A percentile compares a stretch with the other conserved stretches of the same genome.
Conservation (phyloP, 106 monocot species). For the Allium fistulosum region DNA sequence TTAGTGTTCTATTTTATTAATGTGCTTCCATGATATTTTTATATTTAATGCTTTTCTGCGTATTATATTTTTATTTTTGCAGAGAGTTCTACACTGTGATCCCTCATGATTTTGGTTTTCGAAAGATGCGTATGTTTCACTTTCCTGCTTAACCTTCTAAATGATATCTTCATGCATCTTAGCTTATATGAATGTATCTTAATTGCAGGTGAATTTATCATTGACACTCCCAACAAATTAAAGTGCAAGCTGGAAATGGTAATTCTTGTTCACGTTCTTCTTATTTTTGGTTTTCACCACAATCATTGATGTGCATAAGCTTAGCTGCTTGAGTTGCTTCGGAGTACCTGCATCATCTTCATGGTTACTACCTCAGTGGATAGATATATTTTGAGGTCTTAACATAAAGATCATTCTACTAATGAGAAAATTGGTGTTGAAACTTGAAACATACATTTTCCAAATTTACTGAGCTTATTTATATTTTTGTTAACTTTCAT, state of each 20-base stretch:
- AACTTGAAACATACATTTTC: no score
- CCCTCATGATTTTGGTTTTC: constrained; percentile 93
- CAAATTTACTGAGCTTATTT: no score
- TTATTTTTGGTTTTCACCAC: no score
- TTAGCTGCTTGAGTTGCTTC: no score
- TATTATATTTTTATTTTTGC: constrained; percentile 13
- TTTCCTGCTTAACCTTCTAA: neutral
- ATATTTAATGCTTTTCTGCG: neutral
- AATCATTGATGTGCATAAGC: no score
- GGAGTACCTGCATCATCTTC: neutral
- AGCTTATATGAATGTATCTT: no score
- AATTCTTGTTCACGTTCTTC: constrained; percentile 9
- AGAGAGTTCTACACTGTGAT: constrained; percentile 97
- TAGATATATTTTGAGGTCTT: no score
- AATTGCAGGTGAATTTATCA: constrained; percentile 67
- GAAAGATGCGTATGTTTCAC: constrained; percentile 78
- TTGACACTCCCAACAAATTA: constrained; percentile 82
- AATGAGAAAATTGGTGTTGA: no score
- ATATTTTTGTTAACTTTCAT: no score
- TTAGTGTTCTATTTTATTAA: no score
- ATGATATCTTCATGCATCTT: neutral
- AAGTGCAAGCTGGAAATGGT: constrained; percentile 95
- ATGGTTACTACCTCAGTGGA: neutral
- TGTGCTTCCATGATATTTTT: no score
- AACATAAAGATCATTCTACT: no score